A percentile compares a stretch with the other conserved stretches of the same genome.
These are phyloP conservation scores for Cryptococcus wingfieldii DNA, from an alignment of 1,284 basidiomycete species.

Conservation along the genomic window DNA sequence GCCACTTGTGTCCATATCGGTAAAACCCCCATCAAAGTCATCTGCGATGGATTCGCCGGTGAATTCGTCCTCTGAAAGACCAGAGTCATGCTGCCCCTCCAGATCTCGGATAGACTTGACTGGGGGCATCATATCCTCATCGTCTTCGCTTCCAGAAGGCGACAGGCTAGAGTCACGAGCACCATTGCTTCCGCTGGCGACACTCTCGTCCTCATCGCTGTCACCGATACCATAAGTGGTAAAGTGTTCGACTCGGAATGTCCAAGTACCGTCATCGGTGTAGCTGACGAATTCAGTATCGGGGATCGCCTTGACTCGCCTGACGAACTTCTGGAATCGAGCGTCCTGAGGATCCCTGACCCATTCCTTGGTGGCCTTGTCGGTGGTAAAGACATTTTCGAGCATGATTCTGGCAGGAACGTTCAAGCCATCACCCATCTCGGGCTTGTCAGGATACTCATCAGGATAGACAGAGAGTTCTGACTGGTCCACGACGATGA, in stretches of 20 bases:
- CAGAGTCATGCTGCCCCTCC: conserved; percentile 25
- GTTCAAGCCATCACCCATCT: conserved; percentile 82
- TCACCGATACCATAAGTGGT: conserved; percentile 49
- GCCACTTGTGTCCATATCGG: conserved; percentile 13
- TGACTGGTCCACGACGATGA: conserved; percentile 84
- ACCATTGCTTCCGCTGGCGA: conserved; percentile 16
- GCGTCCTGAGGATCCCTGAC: conserved; percentile 78
- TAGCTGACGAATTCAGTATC: conserved; percentile 82
- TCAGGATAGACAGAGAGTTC: conserved; percentile 93
- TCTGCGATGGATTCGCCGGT: conserved; percentile 39
- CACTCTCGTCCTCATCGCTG: conserved; percentile 40
- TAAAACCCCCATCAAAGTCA: conserved; percentile 15
- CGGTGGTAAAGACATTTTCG: conserved; percentile 78
- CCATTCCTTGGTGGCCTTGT: conserved; percentile 86
- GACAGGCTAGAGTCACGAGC: conserved; percentile 5
- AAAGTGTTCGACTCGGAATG: conserved; percentile 91
- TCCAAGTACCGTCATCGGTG: conserved; percentile 79
- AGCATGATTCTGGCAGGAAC: conserved; percentile 77
- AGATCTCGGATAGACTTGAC: conserved; percentile 35
- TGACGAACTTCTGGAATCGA: conserved; percentile 70
- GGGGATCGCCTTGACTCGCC: conserved; percentile 76
- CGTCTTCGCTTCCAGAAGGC: conserved; percentile 10
- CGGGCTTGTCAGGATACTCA: conserved; percentile 70
- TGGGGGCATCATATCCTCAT: conserved; percentile 31
- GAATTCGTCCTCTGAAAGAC: conserved; percentile 17